A percentile compares a stretch with the other conserved stretches of the same genome.
Conservation (phyloP, 2,329 filamentous ascomycete species). For the Claviceps monticola region DNA sequence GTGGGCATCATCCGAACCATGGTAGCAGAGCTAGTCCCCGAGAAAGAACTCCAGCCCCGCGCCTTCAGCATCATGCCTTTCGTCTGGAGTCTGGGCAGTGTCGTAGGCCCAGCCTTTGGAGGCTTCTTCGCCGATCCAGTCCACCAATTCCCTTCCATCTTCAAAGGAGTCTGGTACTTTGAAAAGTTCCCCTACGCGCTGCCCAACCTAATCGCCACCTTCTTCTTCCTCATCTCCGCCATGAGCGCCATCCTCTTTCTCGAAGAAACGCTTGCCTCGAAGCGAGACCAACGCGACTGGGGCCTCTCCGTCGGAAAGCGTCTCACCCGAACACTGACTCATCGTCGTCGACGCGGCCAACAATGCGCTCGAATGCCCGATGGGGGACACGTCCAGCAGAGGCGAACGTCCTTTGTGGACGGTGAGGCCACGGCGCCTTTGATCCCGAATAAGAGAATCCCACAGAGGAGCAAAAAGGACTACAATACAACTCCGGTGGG, state of each 20-base stretch:
- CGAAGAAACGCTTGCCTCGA: conserved; percentile 69
- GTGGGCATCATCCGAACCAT: conserved; percentile 87
- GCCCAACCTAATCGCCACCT: conserved; percentile 66
- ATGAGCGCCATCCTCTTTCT: conserved; percentile 65
- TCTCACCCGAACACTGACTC: conserved; percentile 33
- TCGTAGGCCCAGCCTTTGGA: conserved; percentile 79
- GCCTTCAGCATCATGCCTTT: conserved; percentile 93
- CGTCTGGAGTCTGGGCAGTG: conserved; percentile 73
- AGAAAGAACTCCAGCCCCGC: conserved; percentile 71
- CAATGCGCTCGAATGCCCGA: neutral
- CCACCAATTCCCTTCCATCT: conserved; percentile 56
- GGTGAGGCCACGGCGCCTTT: conserved; percentile 44
- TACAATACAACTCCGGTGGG: conserved; percentile 15
- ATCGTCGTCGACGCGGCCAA: conserved; percentile 1
- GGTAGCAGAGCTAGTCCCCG: conserved; percentile 83
- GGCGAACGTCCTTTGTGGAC: conserved; percentile 36
- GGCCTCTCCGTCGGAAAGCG: conserved; percentile 60
- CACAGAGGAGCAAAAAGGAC: conserved; percentile 12
- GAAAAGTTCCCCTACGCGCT: conserved; percentile 67
- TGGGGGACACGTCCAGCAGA: conserved; percentile 7
- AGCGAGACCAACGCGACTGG: conserved; percentile 55
- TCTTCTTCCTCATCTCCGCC: conserved; percentile 68
- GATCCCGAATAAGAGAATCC: conserved; percentile 23
- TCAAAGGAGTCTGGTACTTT: conserved; percentile 54
- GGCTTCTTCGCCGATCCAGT: conserved; percentile 75